Conservation (phyloP, 192 early-diverging fungal species). For the Kickxella alabastrina region DNA sequence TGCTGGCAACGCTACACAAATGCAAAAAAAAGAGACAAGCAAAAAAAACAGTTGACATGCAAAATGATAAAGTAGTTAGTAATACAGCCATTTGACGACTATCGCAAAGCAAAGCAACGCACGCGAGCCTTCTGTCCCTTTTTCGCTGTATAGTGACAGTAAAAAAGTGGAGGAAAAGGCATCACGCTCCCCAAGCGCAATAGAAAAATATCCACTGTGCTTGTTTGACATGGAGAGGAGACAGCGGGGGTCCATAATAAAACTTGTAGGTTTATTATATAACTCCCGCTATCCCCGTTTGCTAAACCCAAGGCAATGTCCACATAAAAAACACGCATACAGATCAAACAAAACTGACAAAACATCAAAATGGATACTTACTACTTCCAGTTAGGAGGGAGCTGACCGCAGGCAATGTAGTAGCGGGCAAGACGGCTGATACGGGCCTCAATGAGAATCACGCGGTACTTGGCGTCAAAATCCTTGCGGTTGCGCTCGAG, state of each 20-base stretch:
- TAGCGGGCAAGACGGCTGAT: slow-evolving; percentile 98
- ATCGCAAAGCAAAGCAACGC: slow-evolving; percentile 44
- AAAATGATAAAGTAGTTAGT: not conserved
- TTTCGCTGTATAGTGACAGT: not conserved
- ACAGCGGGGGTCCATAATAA: not conserved
- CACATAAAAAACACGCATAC: too few relatives aligned
- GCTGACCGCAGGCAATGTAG: slow-evolving; percentile 96
- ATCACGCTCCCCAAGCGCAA: slow-evolving; percentile 22
- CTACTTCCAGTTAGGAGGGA: slow-evolving; percentile 99
- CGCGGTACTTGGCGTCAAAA: slow-evolving; percentile 96
- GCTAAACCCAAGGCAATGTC: slow-evolving; percentile 38
- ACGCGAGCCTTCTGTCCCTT: not conserved
- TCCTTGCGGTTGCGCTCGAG: slow-evolving; percentile 99
- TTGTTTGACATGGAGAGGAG: slow-evolving; percentile 4
- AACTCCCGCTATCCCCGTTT: slow-evolving; percentile 8
- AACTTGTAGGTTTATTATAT: not conserved
- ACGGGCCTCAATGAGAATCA: slow-evolving; percentile 97
- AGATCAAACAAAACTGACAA: too few relatives aligned
- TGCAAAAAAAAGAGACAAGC: slow-evolving; percentile 16
- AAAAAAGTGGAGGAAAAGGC: not conserved
- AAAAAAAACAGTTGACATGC: slow-evolving; percentile 9
- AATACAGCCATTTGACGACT: slow-evolving; percentile 36
- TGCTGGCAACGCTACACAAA: slow-evolving; percentile 66
- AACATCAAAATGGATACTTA: slow-evolving; percentile 58
- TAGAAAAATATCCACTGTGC: too few relatives aligned